Base-by-base conservation (phyloP, 495 filamentous ascomycete genomes). In the Friedmanniomyces endolithicus region DNA sequence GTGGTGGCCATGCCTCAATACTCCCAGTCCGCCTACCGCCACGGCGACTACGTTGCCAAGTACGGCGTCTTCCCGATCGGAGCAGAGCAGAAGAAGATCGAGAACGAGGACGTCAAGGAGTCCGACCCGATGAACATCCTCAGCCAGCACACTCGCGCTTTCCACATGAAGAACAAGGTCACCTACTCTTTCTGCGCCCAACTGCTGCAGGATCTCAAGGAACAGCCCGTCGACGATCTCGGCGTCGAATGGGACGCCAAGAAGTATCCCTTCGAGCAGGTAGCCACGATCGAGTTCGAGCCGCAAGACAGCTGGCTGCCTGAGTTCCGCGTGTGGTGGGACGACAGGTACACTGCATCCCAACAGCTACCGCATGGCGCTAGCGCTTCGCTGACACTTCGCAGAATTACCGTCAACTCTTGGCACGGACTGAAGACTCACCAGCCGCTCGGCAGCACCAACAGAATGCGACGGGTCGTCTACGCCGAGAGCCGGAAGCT, bases 221-320 rank as follows among this genome's bases (percentile, higher is more conserved):
- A 75, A 25, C 71, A 77, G 48, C 73, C 70, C 6, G 71, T 77
- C 24, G 74, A 75, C 53, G 74, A 74, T 55, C 63, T 72, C 19
- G 73, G 74, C 11, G 69, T 68, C n/a, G 62, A 70, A 0, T 76
- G 71, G 72, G 72, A 75, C 55, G 56, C 67, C 23, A 66, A 69
- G 57, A 75, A 72, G 52, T 75, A 75, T 43, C 75, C 74, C 1
- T 75, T 63, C 64, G 71, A 74, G 55, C 70, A 70, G 19, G 70
- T 76, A 17, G 75, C 70, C 16, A 68, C 62, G 34, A 56, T 76
- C 20, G 55, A 70, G 25, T 68, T 75, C 51, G 68, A 70, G 11
- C 67, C 68, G 57, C 71, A 75, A 49, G 73, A 76, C n/a, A 65
- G 61, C 14, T 74, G 69, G 40, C 64, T 68, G 35, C 70, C 68